Base-by-base conservation (phyloP, 129 eudicot species). In the Cynara cardunculus region DNA sequence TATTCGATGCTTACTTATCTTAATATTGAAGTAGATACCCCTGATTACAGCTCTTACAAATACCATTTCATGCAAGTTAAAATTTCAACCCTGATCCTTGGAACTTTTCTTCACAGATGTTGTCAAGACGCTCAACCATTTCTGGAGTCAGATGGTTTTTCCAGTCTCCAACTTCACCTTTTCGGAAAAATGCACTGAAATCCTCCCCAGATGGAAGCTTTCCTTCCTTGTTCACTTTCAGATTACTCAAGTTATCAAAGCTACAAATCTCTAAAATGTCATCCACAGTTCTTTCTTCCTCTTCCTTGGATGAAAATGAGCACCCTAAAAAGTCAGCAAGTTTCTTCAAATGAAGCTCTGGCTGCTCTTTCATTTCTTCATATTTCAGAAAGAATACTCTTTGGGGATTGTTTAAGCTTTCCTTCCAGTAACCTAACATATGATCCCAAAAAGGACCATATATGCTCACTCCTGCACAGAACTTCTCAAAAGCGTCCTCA, bases 391-490 rank as follows among this genome's bases (percentile, higher is more conserved):
- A 46, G 59, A 46, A 46, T 14, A 46, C 59, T 13, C 3, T 46
- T 12, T 56, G 1, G 3, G 80, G 80, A 41, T 21, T 24, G 18
- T 53, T 69, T 30, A 30, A 25, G 80, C 80, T 76, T 28, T 31
- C 80, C 21, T 76, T 27, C 71, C 70, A 76, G 61, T 76, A 76
- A 39, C 28, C 71, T 9, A 76, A 5, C 62, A 76, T 41, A 26
- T 76, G 80, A 27, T 56, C 80, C 80, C 80, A 76, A 59, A 22
- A 59, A 1, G 80, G 80, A 14, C 80, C 80, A 59, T 49, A 76
- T 41, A 19, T 22, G 5, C 32, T 16, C 19, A 30, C 25, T 4
- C 80, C 80, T 27, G 22, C 30, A 30, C 46, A 76, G 26, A 49
- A 56, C 16, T 41, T 13, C 4, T 65, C 73, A 25, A 68, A 78